Evolutionary conservation across 78 protist genomes (phyloP), one percentile per base, ranked within the genome.

Genomic region (slime mould (Dictyostelium discoideum)): DNA sequence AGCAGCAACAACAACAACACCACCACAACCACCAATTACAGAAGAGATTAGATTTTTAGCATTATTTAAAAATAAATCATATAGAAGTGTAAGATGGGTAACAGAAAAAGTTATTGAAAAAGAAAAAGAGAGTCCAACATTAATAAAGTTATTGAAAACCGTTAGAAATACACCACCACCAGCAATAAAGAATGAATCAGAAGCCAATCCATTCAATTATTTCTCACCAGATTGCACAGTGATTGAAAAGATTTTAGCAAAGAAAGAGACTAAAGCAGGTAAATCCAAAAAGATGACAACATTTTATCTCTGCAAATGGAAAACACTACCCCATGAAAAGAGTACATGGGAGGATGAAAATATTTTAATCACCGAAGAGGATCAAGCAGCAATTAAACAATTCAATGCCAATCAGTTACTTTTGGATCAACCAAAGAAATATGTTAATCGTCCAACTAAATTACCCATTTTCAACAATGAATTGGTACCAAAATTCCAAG

Each of bases 251-350:
- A 85, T 96, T 32, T 24, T 96, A 39, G 16, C 86, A 16, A 69
- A 48, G n/a, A 73, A 69, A 26, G 87, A 65, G 6, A 76, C 40
- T 1, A 26, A 24, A 7, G 18, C 57, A 29, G 37, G 32, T n/a
- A 73, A 42, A 39, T 42, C 29, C 85, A 87, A 78, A 39, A 50
- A 57, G 40, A 20, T 48, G 3, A 16, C 44, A 29, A 50, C 86
- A 3, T 10, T 48, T 10, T 80, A 95, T 44, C 74, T 98, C 24
- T 97, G 97, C 69, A 98, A 98, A 83, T 98, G 98, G 98, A 88
- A 85, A 60, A 11, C 32, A 22, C 84, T 92, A 4, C 84, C 88
- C 16, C 92, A 98, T 65, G 90, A 78, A 39, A 97, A 98, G 77
- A 69, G 81, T 74, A 98, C 98, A 6, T 98, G 98, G 98, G 98